These are phyloP conservation scores for Pelargonium fulgidum DNA, from an alignment of 441 rosid genomes.

Conservation along the genomic window DNA sequence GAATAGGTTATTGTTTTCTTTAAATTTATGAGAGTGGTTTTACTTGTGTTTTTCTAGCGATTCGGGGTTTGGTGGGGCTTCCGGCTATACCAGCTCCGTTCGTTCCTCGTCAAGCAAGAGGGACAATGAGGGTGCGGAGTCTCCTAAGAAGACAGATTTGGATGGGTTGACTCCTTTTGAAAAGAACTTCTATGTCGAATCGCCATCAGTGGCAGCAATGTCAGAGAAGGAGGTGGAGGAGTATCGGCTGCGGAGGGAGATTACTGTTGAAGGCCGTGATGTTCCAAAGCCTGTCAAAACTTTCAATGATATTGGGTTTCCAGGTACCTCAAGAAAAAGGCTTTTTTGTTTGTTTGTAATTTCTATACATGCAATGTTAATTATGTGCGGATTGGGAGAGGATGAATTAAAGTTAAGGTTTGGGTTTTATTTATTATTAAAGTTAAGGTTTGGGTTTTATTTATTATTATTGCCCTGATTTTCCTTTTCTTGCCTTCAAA, in stretches of 20 bases:
- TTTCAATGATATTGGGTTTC: slow-evolving; percentile 83
- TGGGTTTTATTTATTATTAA: slow-evolving; percentile 36
- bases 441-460: slow-evolving; percentile 5
- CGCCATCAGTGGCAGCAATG: slow-evolving; percentile 57
- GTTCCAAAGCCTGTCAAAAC: slow-evolving; percentile 71
- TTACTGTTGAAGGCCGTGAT: slow-evolving; percentile 76
- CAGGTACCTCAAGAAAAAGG: slow-evolving; percentile 43
- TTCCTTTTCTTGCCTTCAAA: background rate
- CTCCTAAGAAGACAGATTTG: slow-evolving; percentile 65
- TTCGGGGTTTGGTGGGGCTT: slow-evolving; percentile 83
- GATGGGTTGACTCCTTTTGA: slow-evolving; percentile 75
- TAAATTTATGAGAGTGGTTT: background rate
- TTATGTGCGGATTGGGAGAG: slow-evolving; percentile 8
- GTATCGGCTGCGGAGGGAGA: slow-evolving; percentile 61
- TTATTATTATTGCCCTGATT: slow-evolving; percentile 65
- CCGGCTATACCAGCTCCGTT: slow-evolving; percentile 47
- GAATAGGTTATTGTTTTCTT: background rate
- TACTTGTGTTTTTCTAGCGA: slow-evolving; percentile 39
- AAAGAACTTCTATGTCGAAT: slow-evolving; percentile 77
- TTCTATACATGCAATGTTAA: background rate
- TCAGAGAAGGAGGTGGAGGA: slow-evolving; percentile 53
- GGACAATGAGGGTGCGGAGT: slow-evolving; percentile 42
- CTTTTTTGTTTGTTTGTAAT: slow-evolving; percentile 23
- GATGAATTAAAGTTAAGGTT: background rate
- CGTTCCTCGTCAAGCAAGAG: slow-evolving; percentile 48